Percentiles rank a stretch among this genome's conserved stretches.
Evolutionary conservation across 2,329 filamentous ascomycete genomes (phyloP).

Genomic region (Bipolaris oryzae): DNA sequence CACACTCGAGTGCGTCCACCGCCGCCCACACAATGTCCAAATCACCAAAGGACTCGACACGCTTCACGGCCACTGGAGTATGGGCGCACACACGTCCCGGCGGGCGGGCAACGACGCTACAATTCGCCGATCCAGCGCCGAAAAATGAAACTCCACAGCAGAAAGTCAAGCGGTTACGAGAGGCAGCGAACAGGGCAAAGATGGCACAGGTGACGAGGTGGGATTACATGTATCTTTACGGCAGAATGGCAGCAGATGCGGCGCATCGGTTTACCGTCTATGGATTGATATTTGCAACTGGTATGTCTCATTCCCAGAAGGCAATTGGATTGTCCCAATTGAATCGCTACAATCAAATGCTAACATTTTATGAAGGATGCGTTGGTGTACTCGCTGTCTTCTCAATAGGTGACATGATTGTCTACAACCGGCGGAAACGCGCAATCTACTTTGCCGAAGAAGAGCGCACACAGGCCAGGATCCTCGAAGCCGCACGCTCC

Average conservation of each 20-base stretch:
- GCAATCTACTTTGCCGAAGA: slow-evolving; percentile 65
- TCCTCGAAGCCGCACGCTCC: slow-evolving; percentile 52
- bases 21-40: slow-evolving; percentile 58
- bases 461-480: slow-evolving; percentile 52
- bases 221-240: slow-evolving; percentile 54
- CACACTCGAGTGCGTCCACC: slow-evolving; percentile 6
- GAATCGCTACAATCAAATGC: neutral
- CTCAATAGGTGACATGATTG: slow-evolving; percentile 68
- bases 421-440: slow-evolving; percentile 70
- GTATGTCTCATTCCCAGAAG: slow-evolving; percentile 47
- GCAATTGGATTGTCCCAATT: slow-evolving; percentile 13
- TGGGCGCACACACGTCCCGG: slow-evolving; percentile 70
- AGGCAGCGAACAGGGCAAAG: slow-evolving; percentile 55
- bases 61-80: slow-evolving; percentile 73
- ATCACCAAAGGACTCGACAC: slow-evolving; percentile 78
- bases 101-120: slow-evolving; percentile 49
- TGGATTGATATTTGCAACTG: slow-evolving; percentile 65
- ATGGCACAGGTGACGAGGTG: slow-evolving; percentile 58
- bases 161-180: slow-evolving; percentile 59
- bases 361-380: slow-evolving; percentile 54
- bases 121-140: slow-evolving; percentile 49
- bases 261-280: slow-evolving; percentile 66
- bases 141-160: slow-evolving; percentile 60
- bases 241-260: slow-evolving; percentile 59
- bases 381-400: slow-evolving; percentile 66